phyloP scores from a whole-genome alignment of 78 protist genomes.

The Isochrysis galbana region DNA sequence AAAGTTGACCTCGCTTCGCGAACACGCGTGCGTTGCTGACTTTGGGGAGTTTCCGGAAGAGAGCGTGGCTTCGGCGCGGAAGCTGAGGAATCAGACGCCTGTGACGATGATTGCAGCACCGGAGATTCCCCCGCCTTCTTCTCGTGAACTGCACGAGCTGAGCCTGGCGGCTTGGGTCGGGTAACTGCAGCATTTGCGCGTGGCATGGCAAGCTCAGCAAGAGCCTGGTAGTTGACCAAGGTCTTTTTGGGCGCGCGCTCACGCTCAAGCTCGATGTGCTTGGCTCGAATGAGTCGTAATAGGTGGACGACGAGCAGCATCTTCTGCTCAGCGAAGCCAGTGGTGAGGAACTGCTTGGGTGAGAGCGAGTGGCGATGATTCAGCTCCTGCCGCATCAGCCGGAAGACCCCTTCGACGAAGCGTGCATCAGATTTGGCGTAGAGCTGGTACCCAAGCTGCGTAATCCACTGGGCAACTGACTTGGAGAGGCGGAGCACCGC shows the following conservation, averaged over 20 bases:
- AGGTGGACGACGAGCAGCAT: background rate
- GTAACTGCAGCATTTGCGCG: too few species aligned
- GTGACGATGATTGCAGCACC: too few species aligned
- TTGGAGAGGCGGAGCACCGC: background rate
- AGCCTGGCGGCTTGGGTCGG: too few species aligned
- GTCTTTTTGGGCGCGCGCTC: background rate
- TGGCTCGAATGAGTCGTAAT: background rate
- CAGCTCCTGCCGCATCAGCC: background rate
- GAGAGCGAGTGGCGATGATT: slow-evolving; percentile 2
- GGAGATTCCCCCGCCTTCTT: too few species aligned
- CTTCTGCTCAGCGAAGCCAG: slow-evolving; percentile 36
- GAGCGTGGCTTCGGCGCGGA: too few species aligned
- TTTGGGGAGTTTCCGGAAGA: too few species aligned
- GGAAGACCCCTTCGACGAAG: slow-evolving; percentile 17
- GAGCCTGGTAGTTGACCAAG: background rate
- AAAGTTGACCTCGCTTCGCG: too few species aligned
- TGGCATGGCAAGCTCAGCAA: background rate
- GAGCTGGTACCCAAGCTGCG: slow-evolving; percentile 21
- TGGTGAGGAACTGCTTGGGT: background rate
- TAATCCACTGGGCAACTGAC: background rate
- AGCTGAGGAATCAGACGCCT: too few species aligned
- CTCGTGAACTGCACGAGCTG: too few species aligned
- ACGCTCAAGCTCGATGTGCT: background rate
- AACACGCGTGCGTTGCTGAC: too few species aligned
- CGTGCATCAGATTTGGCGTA: background rate